Evolutionary conservation across 495 filamentous ascomycete genomes (phyloP), one percentile per base, ranked within the genome.

Genomic region (Podospora didyma): DNA sequence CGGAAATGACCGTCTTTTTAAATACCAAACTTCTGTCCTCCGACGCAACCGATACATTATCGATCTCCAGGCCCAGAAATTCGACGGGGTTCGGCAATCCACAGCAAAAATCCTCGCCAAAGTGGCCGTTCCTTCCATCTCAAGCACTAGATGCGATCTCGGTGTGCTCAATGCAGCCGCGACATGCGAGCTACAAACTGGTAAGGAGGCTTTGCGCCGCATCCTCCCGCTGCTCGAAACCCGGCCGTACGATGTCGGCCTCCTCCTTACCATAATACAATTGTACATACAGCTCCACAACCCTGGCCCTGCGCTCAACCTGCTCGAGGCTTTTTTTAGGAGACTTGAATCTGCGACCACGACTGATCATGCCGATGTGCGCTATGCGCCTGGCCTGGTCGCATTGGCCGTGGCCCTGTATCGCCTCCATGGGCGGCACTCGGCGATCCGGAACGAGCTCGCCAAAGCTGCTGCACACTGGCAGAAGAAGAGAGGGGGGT

Each of bases 391-490:
- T 0, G 95, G 95, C 23, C 76, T 99, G 0, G 80, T 96, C 16
- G 89, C 88, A n/a, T 77, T 90, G 2, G 78, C 91, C 4, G 85
- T 96, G 14, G 86, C 89, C 2, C 76, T 99, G 1, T 96, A 96
- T 71, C 82, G 82, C 56, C 74, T 77, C 2, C 88, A 95, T 70
- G 86, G 86, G 52, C 89, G 92, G n/a, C 89, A 85, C 54, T 66
- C 80, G 21, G 85, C 89, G 39, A 82, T 89, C 59, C 87, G 86
- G 51, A 70, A 74, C 1, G 82, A 91, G 58, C 77, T 97, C 19
- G 83, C 85, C 54, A 89, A 88, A 73, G 92, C 94, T 7, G 92
- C 90, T 3, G 72, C 80, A 10, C 87, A 95, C 74, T 97, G 95
- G 95, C 70, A 79, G 48, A 56, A 64, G 44, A 74, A 67, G 49